These are phyloP conservation scores for Allium cepa DNA, from an alignment of 106 monocot genomes.

Conservation along the genomic window DNA sequence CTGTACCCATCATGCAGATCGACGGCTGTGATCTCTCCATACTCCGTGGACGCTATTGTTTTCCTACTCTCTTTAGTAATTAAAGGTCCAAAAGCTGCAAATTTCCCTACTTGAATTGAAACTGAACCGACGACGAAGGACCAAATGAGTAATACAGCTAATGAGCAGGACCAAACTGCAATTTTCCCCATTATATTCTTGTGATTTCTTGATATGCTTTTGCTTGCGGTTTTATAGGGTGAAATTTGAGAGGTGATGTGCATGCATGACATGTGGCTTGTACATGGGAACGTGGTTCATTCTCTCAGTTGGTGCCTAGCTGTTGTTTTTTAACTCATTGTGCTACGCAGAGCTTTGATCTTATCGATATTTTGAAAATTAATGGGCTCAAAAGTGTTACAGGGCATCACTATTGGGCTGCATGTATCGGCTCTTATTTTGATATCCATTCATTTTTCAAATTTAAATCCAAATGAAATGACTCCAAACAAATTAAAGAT, in stretches of 20 bases:
- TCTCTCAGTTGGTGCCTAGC: background rate
- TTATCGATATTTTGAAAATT: too few species aligned
- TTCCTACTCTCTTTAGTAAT: slow-evolving; percentile 50
- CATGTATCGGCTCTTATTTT: too few species aligned
- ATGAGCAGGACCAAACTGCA: background rate
- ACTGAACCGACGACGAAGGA: background rate
- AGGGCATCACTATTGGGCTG: too few species aligned
- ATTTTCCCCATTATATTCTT: background rate
- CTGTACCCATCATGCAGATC: slow-evolving; percentile 39
- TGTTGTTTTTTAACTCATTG: too few species aligned
- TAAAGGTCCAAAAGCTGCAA: slow-evolving; percentile 12
- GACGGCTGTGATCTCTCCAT: slow-evolving; percentile 53
- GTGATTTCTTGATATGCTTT: background rate
- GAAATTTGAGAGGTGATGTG: slow-evolving; percentile 1
- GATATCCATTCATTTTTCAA: too few species aligned
- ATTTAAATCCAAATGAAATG: too few species aligned
- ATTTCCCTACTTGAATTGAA: background rate
- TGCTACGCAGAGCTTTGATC: too few species aligned
- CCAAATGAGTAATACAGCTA: background rate
- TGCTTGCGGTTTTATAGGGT: background rate
- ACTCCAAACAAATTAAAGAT: too few species aligned
- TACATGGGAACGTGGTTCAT: background rate
- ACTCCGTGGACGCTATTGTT: slow-evolving; percentile 32
- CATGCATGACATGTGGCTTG: slow-evolving; percentile 10
- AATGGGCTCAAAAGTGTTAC: too few species aligned